Evolutionary conservation across 768 basidiomycete genomes (phyloP), one percentile per base, ranked within the genome.

Genomic region (Panaeolus papilionaceus): DNA sequence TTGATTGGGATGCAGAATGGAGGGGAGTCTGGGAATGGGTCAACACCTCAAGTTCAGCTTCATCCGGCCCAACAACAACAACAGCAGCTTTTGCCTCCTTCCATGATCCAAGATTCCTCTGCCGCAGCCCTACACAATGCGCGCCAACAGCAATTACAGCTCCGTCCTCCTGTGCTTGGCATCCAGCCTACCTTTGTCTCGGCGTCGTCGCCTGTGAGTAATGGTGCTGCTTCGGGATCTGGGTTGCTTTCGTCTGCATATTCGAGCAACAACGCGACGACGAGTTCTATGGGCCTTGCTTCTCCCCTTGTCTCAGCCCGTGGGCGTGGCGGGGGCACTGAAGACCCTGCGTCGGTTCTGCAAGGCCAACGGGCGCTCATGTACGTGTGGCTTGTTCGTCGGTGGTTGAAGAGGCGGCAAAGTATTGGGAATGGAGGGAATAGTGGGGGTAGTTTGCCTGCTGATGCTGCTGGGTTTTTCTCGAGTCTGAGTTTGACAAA

Each of bases 381-480:
- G 78, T 94, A 95, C 67, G 86, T 91, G 5, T 95, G 93, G 93
- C 82, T 91, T 20, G 88, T 93, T 33, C 82, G 89, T 62, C 83
- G 80, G 70, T 95, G 94, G 94, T 75, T 90, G 70, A 95, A 94
- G 75, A 85, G 84, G 28, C 75, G 75, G 0, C 76, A 74, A 20
- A 75, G 64, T 67, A 23, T 77, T 2, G 84, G 84, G 18, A 73
- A 86, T 10, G 84, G 85, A 20, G 73, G 86, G 44, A 63, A 88
- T 14, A 77, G 85, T 54, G 84, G 69, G 40, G 28, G 82, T 20
- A 74, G 86, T 68, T 79, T 82, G 61, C 65, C 70, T 39, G 65
- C 69, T 28, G 69, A 64, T 45, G 64, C 67, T 2, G 66, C 40
- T 65, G 69, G 68, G 3, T 65, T 69, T 33, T 66, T 64, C 63